These are phyloP conservation scores for Tylopilus sp. DNA, from an alignment of 768 basidiomycete genomes.

Conservation along the genomic window DNA sequence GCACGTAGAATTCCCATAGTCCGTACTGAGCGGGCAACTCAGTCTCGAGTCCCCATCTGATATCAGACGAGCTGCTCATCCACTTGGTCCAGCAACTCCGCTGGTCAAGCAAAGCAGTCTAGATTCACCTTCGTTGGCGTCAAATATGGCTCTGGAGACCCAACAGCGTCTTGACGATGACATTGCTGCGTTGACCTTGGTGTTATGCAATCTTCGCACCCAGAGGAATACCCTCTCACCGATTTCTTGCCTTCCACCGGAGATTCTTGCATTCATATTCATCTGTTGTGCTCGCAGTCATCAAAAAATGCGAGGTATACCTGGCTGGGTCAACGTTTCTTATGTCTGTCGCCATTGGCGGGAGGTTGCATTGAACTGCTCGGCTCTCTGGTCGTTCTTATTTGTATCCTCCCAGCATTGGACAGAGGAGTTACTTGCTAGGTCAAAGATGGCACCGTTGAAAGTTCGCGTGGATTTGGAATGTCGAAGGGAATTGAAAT, in stretches of 20 bases:
- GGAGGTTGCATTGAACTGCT: slow-evolving; percentile 38
- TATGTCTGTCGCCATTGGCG: slow-evolving; percentile 39
- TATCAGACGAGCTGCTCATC: not conserved
- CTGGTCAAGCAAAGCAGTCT: not conserved
- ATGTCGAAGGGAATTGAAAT: slow-evolving; percentile 27
- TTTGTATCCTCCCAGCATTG: slow-evolving; percentile 33
- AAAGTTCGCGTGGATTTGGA: slow-evolving; percentile 22
- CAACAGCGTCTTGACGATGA: slow-evolving; percentile 19
- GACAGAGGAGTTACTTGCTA: slow-evolving; percentile 41
- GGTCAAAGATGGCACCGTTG: slow-evolving; percentile 41
- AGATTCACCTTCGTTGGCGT: not conserved
- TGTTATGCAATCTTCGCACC: slow-evolving; percentile 15
- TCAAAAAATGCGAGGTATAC: slow-evolving; percentile 2
- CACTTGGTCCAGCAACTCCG: not conserved
- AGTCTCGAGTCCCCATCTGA: not conserved
- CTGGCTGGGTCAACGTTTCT: slow-evolving; percentile 23
- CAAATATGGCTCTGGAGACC: not conserved
- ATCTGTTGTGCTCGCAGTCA: slow-evolving; percentile 5
- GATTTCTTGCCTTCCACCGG: slow-evolving; percentile 21
- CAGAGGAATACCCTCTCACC: slow-evolving; percentile 15
- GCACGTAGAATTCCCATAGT: not conserved
- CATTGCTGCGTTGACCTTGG: slow-evolving; percentile 9
- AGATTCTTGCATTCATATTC: slow-evolving; percentile 22
- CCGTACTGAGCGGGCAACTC: not conserved
- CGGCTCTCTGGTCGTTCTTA: slow-evolving; percentile 40